Evolutionary conservation across 2,329 filamentous ascomycete species (phyloP).

Genomic region (Aspergillus sp.): DNA sequence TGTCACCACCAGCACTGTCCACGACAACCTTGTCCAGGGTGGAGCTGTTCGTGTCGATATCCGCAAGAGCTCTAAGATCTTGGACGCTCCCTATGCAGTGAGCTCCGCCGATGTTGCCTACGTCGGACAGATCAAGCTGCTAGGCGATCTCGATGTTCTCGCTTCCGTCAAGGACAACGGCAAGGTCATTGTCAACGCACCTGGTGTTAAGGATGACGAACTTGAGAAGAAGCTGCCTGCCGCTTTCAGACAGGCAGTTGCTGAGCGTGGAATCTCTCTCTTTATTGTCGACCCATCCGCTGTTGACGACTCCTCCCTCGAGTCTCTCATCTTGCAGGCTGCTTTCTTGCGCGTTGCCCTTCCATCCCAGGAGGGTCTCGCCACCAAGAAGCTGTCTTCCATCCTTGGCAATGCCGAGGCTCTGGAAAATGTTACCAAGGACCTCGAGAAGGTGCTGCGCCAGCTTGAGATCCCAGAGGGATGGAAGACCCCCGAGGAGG

Average conservation of each 20-base stretch:
- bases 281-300: conserved; percentile 69
- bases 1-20: conserved; percentile 53
- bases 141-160: conserved; percentile 72
- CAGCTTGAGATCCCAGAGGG: conserved; percentile 69
- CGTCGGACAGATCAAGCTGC: conserved; percentile 72
- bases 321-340: conserved; percentile 68
- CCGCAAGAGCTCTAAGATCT: conserved; percentile 72
- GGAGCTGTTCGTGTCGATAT: conserved; percentile 81
- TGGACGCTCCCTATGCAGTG: conserved; percentile 80
- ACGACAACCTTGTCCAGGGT: conserved; percentile 64
- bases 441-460: conserved; percentile 65
- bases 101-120: conserved; percentile 74
- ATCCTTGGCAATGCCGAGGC: conserved; percentile 57
- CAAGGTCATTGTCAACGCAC: conserved; percentile 69
- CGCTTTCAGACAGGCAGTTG: conserved; percentile 65
- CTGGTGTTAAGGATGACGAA: conserved; percentile 80
- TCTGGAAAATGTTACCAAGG: conserved; percentile 55
- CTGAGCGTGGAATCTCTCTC: conserved; percentile 65
- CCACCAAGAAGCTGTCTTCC: conserved; percentile 61
- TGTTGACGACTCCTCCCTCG: conserved; percentile 62
- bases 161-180: conserved; percentile 65
- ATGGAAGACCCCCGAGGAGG: conserved; percentile 68
- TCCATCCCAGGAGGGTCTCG: conserved; percentile 58
- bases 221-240: conserved; percentile 78
- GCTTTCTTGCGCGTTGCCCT: conserved; percentile 77